These are phyloP conservation scores for Lagerstroemia speciosa DNA, from an alignment of 345 rosid genomes.

Conservation along the genomic window DNA sequence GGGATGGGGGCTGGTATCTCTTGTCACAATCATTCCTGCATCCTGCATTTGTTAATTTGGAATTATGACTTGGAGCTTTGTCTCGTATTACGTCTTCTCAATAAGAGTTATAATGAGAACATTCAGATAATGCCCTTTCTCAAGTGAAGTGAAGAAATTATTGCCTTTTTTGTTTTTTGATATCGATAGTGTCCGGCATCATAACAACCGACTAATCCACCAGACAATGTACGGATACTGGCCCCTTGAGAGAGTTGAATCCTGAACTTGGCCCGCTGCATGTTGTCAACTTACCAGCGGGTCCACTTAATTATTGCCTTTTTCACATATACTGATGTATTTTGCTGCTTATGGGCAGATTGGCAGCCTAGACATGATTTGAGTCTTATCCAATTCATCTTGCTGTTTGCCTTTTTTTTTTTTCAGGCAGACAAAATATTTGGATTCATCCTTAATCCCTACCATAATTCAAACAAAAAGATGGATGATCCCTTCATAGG, in stretches of 20 bases:
- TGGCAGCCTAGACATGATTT: neutral
- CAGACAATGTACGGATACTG: too few relatives aligned
- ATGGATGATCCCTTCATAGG: conserved; percentile 28
- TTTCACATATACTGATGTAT: too few relatives aligned
- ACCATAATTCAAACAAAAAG: conserved; percentile 17
- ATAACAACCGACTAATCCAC: too few relatives aligned
- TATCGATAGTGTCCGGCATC: too few relatives aligned
- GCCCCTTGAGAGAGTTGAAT: too few relatives aligned
- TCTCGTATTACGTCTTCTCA: neutral
- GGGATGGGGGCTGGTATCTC: neutral
- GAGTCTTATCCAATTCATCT: neutral
- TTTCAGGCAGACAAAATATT: conserved; percentile 29
- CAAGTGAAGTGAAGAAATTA: neutral
- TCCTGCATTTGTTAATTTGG: neutral
- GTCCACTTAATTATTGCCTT: too few relatives aligned
- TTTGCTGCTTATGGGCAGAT: neutral
- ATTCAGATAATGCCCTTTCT: neutral
- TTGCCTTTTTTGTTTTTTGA: too few relatives aligned
- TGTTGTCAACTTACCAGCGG: too few relatives aligned
- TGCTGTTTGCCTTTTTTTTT: conserved; percentile 6
- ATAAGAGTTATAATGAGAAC: neutral
- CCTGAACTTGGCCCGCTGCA: too few relatives aligned
- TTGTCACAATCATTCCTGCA: neutral
- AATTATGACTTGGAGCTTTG: neutral
- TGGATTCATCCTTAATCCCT: conserved; percentile 15